These are phyloP conservation scores for Candida sanyiensis DNA, from an alignment of 805 yeast genomes.

Conservation along the genomic window DNA sequence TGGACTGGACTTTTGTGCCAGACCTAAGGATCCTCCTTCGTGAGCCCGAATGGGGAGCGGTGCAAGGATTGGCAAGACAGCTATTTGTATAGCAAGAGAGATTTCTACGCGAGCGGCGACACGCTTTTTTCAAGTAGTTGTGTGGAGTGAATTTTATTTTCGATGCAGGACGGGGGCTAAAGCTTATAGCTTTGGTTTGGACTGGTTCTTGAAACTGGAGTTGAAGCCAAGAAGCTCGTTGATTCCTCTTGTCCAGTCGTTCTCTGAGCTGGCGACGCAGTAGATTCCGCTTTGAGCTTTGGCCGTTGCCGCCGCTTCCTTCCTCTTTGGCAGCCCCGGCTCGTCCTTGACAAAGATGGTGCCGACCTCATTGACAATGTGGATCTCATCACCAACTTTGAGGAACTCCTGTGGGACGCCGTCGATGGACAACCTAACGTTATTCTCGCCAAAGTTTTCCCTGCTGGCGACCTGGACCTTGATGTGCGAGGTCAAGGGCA, in stretches of 20 bases:
- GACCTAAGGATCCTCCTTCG: slow-evolving; percentile 68
- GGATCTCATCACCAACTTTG: slow-evolving; percentile 72
- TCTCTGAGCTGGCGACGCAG: slow-evolving; percentile 77
- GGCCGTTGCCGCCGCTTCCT: slow-evolving; percentile 14
- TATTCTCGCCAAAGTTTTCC: slow-evolving; percentile 34
- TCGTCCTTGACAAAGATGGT: slow-evolving; percentile 50
- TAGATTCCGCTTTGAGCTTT: slow-evolving; percentile 57
- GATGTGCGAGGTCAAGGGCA: slow-evolving; percentile 76
- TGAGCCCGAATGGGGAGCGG: slow-evolving; percentile 68
- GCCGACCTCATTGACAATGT: slow-evolving; percentile 60
- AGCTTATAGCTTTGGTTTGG: slow-evolving; percentile 15
- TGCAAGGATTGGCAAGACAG: slow-evolving; percentile 43
- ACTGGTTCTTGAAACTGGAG: slow-evolving; percentile 59
- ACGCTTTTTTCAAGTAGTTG: too few species aligned
- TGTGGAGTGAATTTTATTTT: too few species aligned
- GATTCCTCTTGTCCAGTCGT: slow-evolving; percentile 90
- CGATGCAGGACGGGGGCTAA: too few species aligned
- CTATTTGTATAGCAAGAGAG: background rate
- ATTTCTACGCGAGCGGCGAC: too few species aligned
- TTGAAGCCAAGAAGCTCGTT: slow-evolving; percentile 87
- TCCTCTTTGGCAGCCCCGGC: slow-evolving; percentile 36
- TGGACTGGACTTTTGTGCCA: slow-evolving; percentile 36
- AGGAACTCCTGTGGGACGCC: slow-evolving; percentile 73
- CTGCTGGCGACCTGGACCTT: slow-evolving; percentile 52
- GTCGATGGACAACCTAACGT: slow-evolving; percentile 68